Conservation (phyloP, 352 stramenopile species). For the Globisporangium yorkense region DNA sequence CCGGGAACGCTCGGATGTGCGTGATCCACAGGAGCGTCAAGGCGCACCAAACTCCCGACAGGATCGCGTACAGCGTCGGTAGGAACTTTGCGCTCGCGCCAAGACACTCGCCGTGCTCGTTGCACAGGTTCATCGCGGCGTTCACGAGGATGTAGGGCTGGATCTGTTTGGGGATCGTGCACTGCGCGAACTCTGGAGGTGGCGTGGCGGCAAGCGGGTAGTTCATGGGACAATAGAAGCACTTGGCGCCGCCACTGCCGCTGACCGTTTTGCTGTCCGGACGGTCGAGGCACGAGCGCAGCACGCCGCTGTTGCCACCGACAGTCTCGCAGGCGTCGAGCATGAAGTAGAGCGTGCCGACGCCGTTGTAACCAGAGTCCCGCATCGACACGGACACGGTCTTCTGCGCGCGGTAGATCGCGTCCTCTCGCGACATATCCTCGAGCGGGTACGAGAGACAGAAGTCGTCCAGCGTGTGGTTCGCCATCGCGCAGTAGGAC, state of each 20-base stretch:
- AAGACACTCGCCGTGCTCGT: conserved; percentile 30
- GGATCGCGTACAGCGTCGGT: conserved; percentile 25
- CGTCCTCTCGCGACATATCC: conserved; percentile 26
- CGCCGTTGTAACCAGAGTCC: conserved; percentile 8
- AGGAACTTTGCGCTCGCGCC: conserved; percentile 15
- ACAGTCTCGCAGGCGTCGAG: conserved; percentile 55
- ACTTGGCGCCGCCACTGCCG: conserved; percentile 15
- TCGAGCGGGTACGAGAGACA: conserved; percentile 41
- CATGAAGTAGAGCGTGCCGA: conserved; percentile 30
- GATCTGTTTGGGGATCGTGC: conserved; percentile 24
- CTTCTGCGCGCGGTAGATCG: conserved; percentile 33
- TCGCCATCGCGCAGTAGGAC: conserved; percentile 41
- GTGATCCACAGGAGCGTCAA: conserved; percentile 36
- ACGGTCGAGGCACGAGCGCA: conserved; percentile 39
- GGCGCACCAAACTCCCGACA: conserved; percentile 27
- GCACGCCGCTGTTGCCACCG: conserved; percentile 28
- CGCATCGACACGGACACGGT: conserved; percentile 12
- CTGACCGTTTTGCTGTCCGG: conserved; percentile 6
- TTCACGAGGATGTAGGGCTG: conserved; percentile 31
- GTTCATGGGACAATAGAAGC: conserved; percentile 47
- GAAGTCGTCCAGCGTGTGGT: conserved; percentile 41
- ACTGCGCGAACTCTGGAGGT: conserved; percentile 19
- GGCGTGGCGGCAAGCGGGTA: conserved; percentile 11
- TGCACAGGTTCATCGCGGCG: conserved; percentile 49
- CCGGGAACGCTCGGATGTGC: conserved; percentile 40